Percentiles rank a stretch among this genome's conserved stretches.
Conservation (phyloP, 2,329 filamentous ascomycete species). For the Ceratocystis smalleyi region DNA sequence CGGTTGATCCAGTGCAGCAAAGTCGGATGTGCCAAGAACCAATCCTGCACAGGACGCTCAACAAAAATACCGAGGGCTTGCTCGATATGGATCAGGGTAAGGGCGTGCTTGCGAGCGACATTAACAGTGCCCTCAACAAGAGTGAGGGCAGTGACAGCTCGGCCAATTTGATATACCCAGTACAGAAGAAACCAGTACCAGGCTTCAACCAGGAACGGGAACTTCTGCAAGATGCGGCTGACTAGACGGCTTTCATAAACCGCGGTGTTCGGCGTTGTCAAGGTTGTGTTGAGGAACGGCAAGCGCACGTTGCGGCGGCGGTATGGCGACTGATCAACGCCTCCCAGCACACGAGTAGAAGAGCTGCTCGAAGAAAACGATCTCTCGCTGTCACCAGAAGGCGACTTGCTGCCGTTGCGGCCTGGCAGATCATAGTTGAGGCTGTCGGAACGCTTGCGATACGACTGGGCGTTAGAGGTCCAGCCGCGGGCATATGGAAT, state of each 20-base stretch:
- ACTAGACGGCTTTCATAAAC: conserved; percentile 44
- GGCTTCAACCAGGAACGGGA: conserved; percentile 58
- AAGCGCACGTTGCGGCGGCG: conserved; percentile 17
- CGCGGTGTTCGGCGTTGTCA: conserved; percentile 46
- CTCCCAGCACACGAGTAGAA: conserved; percentile 15
- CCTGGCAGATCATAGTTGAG: conserved; percentile 14
- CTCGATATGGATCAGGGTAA: conserved; percentile 53
- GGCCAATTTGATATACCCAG: conserved; percentile 63
- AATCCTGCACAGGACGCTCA: conserved; percentile 46
- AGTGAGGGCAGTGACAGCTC: conserved; percentile 54
- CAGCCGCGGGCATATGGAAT: conserved; percentile 16
- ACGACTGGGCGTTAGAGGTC: conserved; percentile 14
- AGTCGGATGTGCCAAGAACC: conserved; percentile 34
- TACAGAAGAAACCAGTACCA: conserved; percentile 69
- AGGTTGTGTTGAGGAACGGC: conserved; percentile 24
- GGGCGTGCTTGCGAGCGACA: conserved; percentile 51
- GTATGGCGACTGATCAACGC: conserved; percentile 18
- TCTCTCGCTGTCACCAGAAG: conserved; percentile 15
- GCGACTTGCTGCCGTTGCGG: conserved; percentile 13
- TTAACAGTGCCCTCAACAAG: conserved; percentile 53
- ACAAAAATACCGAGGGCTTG: conserved; percentile 47
- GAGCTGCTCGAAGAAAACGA: conserved; percentile 17
- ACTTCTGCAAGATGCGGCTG: conserved; percentile 47
- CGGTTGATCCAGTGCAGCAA: conserved; percentile 56
- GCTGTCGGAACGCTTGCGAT: conserved; percentile 18